Evolutionary conservation across 345 rosid species (phyloP), one percentile per base, ranked within the genome.

Genomic region (Acer yangbiense): DNA sequence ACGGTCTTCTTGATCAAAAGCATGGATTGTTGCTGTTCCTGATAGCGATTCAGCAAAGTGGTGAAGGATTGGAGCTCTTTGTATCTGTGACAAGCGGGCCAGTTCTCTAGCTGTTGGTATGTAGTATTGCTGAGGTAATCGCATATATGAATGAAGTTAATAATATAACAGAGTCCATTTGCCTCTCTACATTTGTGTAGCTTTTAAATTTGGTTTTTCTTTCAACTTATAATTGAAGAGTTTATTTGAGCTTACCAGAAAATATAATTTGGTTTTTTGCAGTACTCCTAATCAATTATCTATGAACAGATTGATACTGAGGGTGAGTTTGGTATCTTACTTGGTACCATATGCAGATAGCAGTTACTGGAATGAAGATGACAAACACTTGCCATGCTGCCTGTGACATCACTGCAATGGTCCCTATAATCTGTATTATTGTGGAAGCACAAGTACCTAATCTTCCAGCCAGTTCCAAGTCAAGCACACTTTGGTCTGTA

Each of bases 331-430:
- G n/a, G 48, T 65, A 13, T 72, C 87, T 80, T 93, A 91, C 98
- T 82, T 95, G 98, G 83, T 95, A 95, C 90, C 97, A 93, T 77
- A 95, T 86, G 79, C 98, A 95, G 75, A 93, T 85, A 71, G 90
- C 98, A 46, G 98, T 92, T 60, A 95, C 98, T n/a, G 98, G 98
- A 85, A 95, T 90, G 91, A 95, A 95, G 85, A 95, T 88, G 77
- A 89, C 87, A 75, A 91, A 95, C 80, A 95, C 98, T 90, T 95
- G 83, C 98, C 98, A 95, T 61, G 98, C 98, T 71, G 89, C 98
- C 76, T 95, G 95, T 18, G 98, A 90, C 97, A 93, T 95, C 29
- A 95, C 98, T 18, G 87, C 87, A 76, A 95, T 87, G 16, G 98
- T 90, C 77, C 98, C 98, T 16, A 93, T 29, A 13, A 95, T 77